Percentiles rank a stretch among this genome's conserved stretches.
Conservation (phyloP, 352 stramenopile species). For the Phytophthora brassicae region DNA sequence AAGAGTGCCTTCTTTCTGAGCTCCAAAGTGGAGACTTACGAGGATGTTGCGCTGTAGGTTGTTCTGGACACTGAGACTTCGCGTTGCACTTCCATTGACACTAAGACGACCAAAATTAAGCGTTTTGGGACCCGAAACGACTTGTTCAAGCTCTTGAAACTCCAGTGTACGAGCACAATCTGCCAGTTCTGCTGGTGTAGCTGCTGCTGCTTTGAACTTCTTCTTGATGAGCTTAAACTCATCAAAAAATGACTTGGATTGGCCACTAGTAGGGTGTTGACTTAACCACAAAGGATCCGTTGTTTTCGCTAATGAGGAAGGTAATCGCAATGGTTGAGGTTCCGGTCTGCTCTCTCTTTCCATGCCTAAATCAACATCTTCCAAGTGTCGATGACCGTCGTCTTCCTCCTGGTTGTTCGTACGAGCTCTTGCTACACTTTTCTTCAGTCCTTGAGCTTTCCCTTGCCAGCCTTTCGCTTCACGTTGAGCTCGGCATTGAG, state of each 20-base stretch:
- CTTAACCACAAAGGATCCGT: constrained; percentile 73
- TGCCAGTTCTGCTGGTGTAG: constrained; percentile 88
- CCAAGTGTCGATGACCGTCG: constrained; percentile 1
- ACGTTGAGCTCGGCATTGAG: constrained; percentile 39
- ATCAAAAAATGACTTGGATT: constrained; percentile 63
- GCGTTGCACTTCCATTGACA: constrained; percentile 78
- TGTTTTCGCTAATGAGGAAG: constrained; percentile 29
- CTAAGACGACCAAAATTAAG: constrained; percentile 93
- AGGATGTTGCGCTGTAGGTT: constrained; percentile 82
- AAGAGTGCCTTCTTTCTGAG: constrained; percentile 27
- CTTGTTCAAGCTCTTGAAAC: constrained; percentile 75
- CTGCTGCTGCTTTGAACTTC: constrained; percentile 89
- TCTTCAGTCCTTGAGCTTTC: constrained; percentile 46
- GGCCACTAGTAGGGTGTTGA: constrained; percentile 20
- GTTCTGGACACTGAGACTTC: constrained; percentile 90
- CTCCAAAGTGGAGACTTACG: constrained; percentile 47
- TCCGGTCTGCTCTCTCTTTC: constrained; percentile 53
- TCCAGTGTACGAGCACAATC: constrained; percentile 78
- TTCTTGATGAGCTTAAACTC: constrained; percentile 91
- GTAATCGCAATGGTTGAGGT: constrained; percentile 48
- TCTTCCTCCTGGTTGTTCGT: constrained; percentile 38
- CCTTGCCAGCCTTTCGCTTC: constrained; percentile 34
- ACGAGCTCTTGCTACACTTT: constrained; percentile 44
- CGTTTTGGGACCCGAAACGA: constrained; percentile 72
- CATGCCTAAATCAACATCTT: constrained; percentile 62